Evolutionary conservation across 2,329 filamentous ascomycete genomes (phyloP).

Genomic region (Didymella pinodella): DNA sequence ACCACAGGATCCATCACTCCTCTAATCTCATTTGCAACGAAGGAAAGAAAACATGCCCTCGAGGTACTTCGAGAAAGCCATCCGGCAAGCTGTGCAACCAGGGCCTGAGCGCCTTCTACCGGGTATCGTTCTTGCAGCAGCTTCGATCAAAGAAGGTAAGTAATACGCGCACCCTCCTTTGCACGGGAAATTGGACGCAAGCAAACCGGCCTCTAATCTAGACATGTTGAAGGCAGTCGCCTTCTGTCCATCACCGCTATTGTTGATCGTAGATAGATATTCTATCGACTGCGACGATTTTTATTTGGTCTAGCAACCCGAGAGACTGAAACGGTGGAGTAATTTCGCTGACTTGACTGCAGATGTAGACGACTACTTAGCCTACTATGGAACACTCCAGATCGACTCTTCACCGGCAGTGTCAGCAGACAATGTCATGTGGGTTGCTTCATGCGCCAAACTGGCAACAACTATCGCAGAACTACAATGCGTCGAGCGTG

Average conservation of each 20-base stretch:
- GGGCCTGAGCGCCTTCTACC: slow-evolving; percentile 27
- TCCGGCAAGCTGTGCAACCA: slow-evolving; percentile 31
- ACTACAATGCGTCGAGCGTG: slow-evolving; percentile 43
- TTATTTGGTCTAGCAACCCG: not conserved
- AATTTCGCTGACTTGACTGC: not conserved
- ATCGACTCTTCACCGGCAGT: slow-evolving; percentile 27
- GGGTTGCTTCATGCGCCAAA: slow-evolving; percentile 45
- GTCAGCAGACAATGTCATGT: slow-evolving; percentile 37
- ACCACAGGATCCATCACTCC: not conserved
- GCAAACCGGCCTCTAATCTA: not conserved
- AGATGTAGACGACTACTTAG: slow-evolving; percentile 24
- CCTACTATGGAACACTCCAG: slow-evolving; percentile 27
- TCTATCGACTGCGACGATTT: not conserved
- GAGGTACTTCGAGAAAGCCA: slow-evolving; percentile 22
- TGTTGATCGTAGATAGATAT: no score
- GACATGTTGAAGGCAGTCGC: not conserved
- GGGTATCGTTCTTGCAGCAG: slow-evolving; percentile 36
- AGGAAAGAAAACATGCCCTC: slow-evolving; percentile 17
- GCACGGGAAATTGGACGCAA: not conserved
- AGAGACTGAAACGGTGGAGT: not conserved
- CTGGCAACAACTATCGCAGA: slow-evolving; percentile 38
- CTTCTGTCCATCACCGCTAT: no score
- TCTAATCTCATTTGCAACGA: not conserved
- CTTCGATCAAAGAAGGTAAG: slow-evolving; percentile 26
- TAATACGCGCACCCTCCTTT: not conserved